A percentile compares a stretch with the other conserved stretches of the same genome.
Conservation (phyloP, 2,329 filamentous ascomycete genomes). For the Neofusicoccum laricinum region DNA sequence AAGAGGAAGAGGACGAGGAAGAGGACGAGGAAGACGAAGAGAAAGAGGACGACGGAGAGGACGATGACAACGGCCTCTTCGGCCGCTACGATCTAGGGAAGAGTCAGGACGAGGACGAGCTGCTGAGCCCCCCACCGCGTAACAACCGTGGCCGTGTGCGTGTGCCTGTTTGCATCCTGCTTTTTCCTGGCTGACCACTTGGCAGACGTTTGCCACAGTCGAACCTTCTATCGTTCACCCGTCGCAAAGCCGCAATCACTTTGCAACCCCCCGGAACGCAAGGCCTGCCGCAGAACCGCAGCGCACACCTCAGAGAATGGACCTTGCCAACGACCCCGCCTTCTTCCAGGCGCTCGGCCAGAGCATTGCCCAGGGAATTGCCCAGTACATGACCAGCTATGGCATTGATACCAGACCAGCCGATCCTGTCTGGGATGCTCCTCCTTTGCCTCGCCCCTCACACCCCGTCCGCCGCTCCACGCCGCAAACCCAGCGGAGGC, state of each 20-base stretch:
- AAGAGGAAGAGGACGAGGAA: not conserved
- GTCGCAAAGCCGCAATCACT: not conserved
- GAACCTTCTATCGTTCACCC: not conserved
- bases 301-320: not conserved
- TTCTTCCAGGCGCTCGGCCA: constrained; percentile 31
- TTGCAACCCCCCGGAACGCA: not conserved
- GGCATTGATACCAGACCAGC: not conserved
- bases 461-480: not conserved
- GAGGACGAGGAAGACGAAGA: not conserved
- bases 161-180: not conserved
- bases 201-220: not conserved
- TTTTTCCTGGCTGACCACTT: not conserved
- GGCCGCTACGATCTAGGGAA: not conserved
- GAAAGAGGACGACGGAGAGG: not conserved
- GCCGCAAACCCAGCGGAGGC: not conserved
- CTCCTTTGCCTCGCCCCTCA: not conserved
- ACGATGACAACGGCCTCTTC: not conserved
- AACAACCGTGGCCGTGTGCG: not conserved
- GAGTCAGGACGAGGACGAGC: constrained; percentile 5
- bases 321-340: not conserved
- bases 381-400: constrained; percentile 24
- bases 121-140: not conserved
- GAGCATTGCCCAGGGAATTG: constrained; percentile 34
- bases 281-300: not conserved
- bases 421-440: constrained; percentile 8